These are phyloP conservation scores for Diddensiella transvaalensis DNA, from an alignment of 805 yeast genomes.

Conservation along the genomic window DNA sequence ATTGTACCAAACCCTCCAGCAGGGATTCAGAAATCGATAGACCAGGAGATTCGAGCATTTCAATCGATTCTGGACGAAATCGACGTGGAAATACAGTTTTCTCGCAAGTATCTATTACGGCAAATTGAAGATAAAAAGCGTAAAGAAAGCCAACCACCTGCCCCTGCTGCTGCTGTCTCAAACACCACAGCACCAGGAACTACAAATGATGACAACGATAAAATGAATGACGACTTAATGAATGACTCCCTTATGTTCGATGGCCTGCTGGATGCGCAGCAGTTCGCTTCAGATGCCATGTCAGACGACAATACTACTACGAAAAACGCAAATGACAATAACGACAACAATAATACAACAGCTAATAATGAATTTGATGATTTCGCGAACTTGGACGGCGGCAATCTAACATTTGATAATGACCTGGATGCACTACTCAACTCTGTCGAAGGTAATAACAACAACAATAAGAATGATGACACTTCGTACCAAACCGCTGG, in stretches of 20 bases:
- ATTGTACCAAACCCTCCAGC: slow-evolving; percentile 27
- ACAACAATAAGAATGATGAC: background rate
- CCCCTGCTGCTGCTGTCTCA: slow-evolving; percentile 3
- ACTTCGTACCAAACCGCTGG: background rate
- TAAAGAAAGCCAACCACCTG: slow-evolving; percentile 1
- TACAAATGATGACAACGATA: background rate
- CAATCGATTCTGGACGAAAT: slow-evolving; percentile 22
- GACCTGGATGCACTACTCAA: slow-evolving; percentile 19
- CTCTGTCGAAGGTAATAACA: slow-evolving; percentile 7
- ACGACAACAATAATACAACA: slow-evolving; percentile 3
- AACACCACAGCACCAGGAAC: background rate
- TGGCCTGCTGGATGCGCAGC: background rate
- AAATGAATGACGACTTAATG: slow-evolving; percentile 5
- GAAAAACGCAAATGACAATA: slow-evolving; percentile 1
- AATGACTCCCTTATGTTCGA: background rate
- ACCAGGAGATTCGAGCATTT: slow-evolving; percentile 18
- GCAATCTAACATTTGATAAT: slow-evolving; percentile 13
- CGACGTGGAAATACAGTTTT: slow-evolving; percentile 22
- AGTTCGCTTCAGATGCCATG: background rate
- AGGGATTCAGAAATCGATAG: slow-evolving; percentile 21
- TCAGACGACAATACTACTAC: background rate
- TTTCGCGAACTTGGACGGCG: slow-evolving; percentile 1
- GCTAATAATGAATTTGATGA: slow-evolving; percentile 13
- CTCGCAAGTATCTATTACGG: slow-evolving; percentile 8
- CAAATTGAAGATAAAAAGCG: slow-evolving; percentile 6